A percentile compares a stretch with the other conserved stretches of the same genome.
Conservation (phyloP, 345 rosid genomes). For the Arabis alpina region DNA sequence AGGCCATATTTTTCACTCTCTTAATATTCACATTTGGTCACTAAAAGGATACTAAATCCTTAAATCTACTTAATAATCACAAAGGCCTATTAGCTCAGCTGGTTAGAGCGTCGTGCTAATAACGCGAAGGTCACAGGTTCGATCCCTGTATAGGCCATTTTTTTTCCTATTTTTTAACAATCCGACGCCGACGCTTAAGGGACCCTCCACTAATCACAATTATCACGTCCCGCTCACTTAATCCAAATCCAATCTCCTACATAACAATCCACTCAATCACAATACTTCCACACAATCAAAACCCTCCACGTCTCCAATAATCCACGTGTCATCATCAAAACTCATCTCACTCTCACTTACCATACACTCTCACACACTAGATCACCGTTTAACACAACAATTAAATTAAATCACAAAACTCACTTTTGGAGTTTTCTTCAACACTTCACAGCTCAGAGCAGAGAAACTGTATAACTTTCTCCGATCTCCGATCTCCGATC, state of each 20-base stretch:
- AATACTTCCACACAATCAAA: not conserved
- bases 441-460: too few species aligned
- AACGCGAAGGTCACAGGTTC: conserved; percentile 91
- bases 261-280: not conserved
- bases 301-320: conserved; percentile 1
- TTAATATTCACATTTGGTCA: not conserved
- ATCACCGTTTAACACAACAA: conserved; percentile 3
- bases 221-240: conserved; percentile 35
- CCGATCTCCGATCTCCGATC: too few species aligned
- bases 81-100: conserved; percentile 65
- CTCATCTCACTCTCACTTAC: not conserved
- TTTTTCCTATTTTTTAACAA: not conserved
- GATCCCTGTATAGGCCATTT: conserved; percentile 74
- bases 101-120: conserved; percentile 97
- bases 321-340: not conserved
- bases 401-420: not conserved
- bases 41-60: too few species aligned
- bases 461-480: too few species aligned
- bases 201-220: conserved; percentile 34
- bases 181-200: conserved; percentile 35
- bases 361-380: conserved; percentile 6
- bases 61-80: too few species aligned
- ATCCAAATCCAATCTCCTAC: conserved; percentile 35
- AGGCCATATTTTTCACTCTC: conserved; percentile 26
- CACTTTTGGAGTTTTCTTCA: too few species aligned